phyloP scores from a whole-genome alignment of 306 rosid genomes.

The Quercus ilex region DNA sequence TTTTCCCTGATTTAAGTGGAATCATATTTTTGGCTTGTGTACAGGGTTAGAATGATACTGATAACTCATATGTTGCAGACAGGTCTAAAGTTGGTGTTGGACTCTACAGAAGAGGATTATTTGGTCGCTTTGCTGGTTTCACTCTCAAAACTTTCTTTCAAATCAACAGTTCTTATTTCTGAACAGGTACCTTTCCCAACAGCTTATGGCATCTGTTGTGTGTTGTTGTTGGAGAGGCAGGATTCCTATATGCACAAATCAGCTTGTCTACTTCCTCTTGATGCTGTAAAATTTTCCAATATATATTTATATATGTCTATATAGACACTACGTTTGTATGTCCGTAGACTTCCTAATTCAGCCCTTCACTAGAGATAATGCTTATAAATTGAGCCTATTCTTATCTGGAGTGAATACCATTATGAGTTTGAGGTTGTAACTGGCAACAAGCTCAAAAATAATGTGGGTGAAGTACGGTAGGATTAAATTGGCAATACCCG shows the following conservation, averaged over 20 bases:
- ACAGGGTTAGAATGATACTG: background rate
- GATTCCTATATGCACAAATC: background rate
- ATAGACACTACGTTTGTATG: background rate
- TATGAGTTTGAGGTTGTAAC: background rate
- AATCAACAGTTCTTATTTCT: slow-evolving; percentile 41
- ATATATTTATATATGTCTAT: no score
- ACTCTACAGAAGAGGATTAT: slow-evolving; percentile 48
- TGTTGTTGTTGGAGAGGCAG: slow-evolving; percentile 5
- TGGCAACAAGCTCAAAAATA: background rate
- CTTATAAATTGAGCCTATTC: background rate
- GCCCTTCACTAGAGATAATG: background rate
- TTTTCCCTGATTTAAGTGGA: background rate
- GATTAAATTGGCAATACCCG: no score
- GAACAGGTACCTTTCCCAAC: slow-evolving; percentile 44
- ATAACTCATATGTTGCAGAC: slow-evolving; percentile 41
- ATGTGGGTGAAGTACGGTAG: no score
- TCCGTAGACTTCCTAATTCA: background rate
- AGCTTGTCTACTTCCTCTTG: background rate
- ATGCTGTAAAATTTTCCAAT: background rate
- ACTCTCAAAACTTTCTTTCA: slow-evolving; percentile 62
- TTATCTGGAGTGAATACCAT: background rate
- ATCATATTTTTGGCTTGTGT: background rate
- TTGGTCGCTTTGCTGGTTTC: slow-evolving; percentile 63
- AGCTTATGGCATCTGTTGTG: background rate
- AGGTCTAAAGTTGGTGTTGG: slow-evolving; percentile 49